Evolutionary conservation across 352 stramenopile genomes (phyloP), one percentile per base, ranked within the genome.

Genomic region (Aphanomyces cochlioides): DNA sequence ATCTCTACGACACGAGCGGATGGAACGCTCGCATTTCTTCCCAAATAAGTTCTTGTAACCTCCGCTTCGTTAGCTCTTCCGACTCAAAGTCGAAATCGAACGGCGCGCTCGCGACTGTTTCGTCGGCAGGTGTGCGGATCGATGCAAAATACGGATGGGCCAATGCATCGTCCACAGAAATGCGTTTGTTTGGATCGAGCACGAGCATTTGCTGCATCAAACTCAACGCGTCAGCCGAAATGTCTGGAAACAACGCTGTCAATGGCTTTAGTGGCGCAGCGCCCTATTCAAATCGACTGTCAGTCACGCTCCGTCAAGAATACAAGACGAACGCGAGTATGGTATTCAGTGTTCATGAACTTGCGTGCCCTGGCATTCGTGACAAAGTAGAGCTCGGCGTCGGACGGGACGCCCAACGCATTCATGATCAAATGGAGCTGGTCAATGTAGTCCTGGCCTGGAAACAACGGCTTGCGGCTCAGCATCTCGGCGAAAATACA

Each of bases 401-500:
- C 92, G 10, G 77, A 84, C 7, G 98, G 92, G 15, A 96, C 97
- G 5, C 97, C 97, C 8, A 99, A 77, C 60, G 97, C 96, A 56
- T 98, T 92, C 77, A 93, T 98, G 71, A 99, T 99, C 66, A 99
- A 77, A 69, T 98, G 97, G 7, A 99, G 79, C 85, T 99, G 84
- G 75, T 98, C 82, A 59, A 96, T 95, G 78, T 97, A 96, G 73
- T 96, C 89, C 67, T 92, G 83, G 7, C 98, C 98, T 3, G 96
- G 95, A 74, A 99, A 99, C 21, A 99, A 89, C 68, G 97, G 96
- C 70, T 99, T 99, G 54, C 97, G 85, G 6, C 85, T 88, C 69
- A 99, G 92, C 74, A 99, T 95, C 75, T 99, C 98, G 5, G 94
- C 98, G 72, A 99, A 99, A 69, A 99, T 99, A 74, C 98, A 99